Evolutionary conservation across 257 asterid genomes (phyloP).

Genomic region (Forsythia viridissima): DNA sequence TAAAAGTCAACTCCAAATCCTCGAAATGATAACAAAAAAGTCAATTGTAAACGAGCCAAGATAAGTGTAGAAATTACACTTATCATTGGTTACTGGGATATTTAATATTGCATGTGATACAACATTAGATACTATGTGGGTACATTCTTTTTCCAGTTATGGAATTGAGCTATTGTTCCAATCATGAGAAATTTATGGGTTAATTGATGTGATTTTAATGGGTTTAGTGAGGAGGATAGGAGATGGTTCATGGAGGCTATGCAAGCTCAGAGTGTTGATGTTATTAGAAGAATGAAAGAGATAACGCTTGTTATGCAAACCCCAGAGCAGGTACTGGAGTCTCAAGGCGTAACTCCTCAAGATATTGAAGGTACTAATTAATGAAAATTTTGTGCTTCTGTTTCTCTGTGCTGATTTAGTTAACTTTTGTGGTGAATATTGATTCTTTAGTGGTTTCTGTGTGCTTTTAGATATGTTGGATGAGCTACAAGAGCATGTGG

Average conservation of each 20-base stretch:
- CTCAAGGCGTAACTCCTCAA: conserved; percentile 81
- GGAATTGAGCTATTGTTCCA: conserved; percentile 11
- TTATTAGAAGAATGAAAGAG: conserved; percentile 80
- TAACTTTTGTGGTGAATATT: background rate
- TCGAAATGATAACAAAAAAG: too few species aligned
- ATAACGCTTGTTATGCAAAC: conserved; percentile 85
- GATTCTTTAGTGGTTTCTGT: background rate
- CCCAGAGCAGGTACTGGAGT: conserved; percentile 72
- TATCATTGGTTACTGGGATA: too few species aligned
- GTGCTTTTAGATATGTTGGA: conserved; percentile 68
- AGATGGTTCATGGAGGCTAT: conserved; percentile 97
- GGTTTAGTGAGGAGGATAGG: conserved; percentile 78
- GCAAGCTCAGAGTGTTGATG: conserved; percentile 89
- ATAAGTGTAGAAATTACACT: too few species aligned
- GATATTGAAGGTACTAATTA: conserved; percentile 68
- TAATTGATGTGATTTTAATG: background rate
- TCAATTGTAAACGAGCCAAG: too few species aligned
- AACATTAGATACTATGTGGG: background rate
- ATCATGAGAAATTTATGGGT: background rate
- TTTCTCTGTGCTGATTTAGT: background rate
- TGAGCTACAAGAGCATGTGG: conserved; percentile 96
- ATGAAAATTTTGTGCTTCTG: background rate
- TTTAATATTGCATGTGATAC: too few species aligned
- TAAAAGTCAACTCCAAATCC: too few species aligned
- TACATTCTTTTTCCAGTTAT: background rate